Base-by-base conservation (phyloP, 176 grass and related monocot species). In the Tuctoria greenei region DNA sequence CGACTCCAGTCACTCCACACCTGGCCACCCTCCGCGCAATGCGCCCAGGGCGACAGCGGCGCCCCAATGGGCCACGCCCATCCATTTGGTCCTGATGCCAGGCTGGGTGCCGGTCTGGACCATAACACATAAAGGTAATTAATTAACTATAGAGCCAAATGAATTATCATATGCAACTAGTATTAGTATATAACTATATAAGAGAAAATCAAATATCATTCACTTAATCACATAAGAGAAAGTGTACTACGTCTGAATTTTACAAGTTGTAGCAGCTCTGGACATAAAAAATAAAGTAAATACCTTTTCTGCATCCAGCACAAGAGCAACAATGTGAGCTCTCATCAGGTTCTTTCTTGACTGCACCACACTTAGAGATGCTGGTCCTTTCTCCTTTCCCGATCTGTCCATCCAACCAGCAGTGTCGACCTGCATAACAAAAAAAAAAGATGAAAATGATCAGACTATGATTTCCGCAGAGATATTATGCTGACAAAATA, bases 341-440 rank as follows among this genome's bases (percentile, higher is more conserved):
- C 95, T 91, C 91, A 93, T 93, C 59, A 97, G 84, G 64, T 90
- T 97, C 69, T 97, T 97, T 92, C 91, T 97, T 75, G 91, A 92
- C 75, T 97, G 95, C 66, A 97, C 82, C 44, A 97, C 80, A 62
- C 95, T 93, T 44, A 97, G 78, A 12, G 88, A 93, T 61, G 88
- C 81, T 85, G 95, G 91, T 4, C 95, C 95, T 78, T 97, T 93
- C 62, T 97, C 95, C 92, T 85, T 90, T 62, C 95, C 95, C n/a
- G 95, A 80, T 70, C 95, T 86, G 66, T 90, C 85, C 83, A 97
- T 79, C 91, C 91, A 97, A 79, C 95, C 95, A 17, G 95, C 95
- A 65, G 91, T 97, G 61, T 97, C 95, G 54, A 97, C 95, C 95
- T 97, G 82, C 16, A 62, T 75, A 55, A 78, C 17, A 37, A 81